phyloP scores from a whole-genome alignment of 495 filamentous ascomycete genomes.

The Penicillium soppii region DNA sequence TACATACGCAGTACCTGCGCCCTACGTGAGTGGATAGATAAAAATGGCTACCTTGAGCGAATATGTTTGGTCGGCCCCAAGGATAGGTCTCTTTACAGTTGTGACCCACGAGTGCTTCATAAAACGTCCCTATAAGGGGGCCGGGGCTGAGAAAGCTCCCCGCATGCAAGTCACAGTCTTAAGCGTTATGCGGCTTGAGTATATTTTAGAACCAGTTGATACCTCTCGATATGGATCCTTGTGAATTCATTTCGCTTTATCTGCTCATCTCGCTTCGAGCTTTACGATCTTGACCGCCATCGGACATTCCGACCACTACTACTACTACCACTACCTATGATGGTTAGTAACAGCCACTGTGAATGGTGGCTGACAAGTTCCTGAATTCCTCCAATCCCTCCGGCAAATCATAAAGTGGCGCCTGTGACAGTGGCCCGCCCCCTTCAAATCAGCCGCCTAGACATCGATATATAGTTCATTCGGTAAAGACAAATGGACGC shows the following conservation, averaged over 20 bases:
- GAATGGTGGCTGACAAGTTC: no score
- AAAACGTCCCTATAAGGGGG: no score
- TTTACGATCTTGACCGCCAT: neutral
- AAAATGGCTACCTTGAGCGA: no score
- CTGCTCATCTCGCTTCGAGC: neutral
- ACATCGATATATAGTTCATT: neutral
- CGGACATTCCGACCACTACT: neutral
- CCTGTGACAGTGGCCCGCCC: neutral
- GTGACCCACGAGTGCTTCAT: no score
- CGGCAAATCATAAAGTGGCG: neutral
- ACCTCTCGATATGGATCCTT: no score
- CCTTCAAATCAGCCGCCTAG: neutral
- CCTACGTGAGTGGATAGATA: neutral
- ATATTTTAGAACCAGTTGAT: no score
- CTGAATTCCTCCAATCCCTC: neutral
- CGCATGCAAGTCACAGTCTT: conserved; percentile 3
- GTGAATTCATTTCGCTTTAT: neutral
- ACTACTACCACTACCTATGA: no score
- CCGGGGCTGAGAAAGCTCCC: neutral
- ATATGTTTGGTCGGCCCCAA: no score
- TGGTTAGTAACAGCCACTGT: no score
- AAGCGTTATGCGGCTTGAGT: neutral
- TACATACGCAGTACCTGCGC: neutral
- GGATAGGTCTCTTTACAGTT: neutral
- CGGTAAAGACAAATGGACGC: neutral